These are phyloP conservation scores for Cercospora sesami DNA, from an alignment of 2,329 filamentous ascomycete species.

Conservation along the genomic window DNA sequence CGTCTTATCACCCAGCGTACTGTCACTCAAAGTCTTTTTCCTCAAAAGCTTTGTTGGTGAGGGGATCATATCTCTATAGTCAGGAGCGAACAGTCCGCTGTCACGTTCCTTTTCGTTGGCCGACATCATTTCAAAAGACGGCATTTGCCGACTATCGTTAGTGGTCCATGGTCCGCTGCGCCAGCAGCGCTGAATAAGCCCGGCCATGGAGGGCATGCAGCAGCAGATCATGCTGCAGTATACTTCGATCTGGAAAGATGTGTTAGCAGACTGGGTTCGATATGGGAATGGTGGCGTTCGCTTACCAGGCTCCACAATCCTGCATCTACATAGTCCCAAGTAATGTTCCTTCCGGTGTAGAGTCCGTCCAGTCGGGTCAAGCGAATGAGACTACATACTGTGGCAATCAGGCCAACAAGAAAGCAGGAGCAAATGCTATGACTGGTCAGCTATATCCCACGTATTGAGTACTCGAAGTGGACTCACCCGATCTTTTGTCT, in stretches of 20 bases:
- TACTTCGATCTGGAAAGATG: slow-evolving; percentile 17
- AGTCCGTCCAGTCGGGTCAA: slow-evolving; percentile 13
- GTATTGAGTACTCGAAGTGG: neutral
- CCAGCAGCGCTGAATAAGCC: slow-evolving; percentile 18
- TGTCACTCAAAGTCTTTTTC: neutral
- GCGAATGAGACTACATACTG: slow-evolving; percentile 20
- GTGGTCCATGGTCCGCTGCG: neutral
- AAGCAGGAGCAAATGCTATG: slow-evolving; percentile 18
- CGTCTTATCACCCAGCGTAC: neutral
- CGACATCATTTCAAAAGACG: slow-evolving; percentile 9
- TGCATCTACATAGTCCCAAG: slow-evolving; percentile 15
- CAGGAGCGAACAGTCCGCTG: neutral
- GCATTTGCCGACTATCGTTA: neutral
- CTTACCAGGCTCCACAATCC: slow-evolving; percentile 17
- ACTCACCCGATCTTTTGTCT: slow-evolving; percentile 21
- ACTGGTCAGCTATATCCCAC: neutral
- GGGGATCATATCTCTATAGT: neutral
- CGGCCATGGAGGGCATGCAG: slow-evolving; percentile 23
- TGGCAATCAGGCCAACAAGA: slow-evolving; percentile 22
- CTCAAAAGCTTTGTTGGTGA: neutral
- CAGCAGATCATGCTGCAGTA: slow-evolving; percentile 27
- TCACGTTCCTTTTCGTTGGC: slow-evolving; percentile 3
- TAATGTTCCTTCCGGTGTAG: slow-evolving; percentile 14
- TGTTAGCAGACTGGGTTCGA: slow-evolving; percentile 10
- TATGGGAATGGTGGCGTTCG: slow-evolving; percentile 4